Percentiles rank a stretch among this genome's conserved stretches.
phyloP scores from a whole-genome alignment of 108 stramenopile species.

The Skeletonema marinoi region DNA sequence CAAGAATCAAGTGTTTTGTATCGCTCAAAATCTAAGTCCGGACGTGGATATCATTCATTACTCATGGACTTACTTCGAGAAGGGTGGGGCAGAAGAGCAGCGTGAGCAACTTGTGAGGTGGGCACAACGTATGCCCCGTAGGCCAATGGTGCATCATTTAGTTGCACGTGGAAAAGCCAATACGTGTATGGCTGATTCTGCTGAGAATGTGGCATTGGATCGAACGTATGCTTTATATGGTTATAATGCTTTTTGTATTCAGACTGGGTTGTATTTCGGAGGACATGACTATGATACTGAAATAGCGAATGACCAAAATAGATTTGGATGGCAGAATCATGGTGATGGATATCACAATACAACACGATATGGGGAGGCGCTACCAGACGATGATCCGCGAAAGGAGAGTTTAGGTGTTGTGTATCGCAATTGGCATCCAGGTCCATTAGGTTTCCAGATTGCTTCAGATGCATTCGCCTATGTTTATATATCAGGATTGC shows the following conservation, averaged over 20 bases:
- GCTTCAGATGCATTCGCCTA: slow-evolving; percentile 59
- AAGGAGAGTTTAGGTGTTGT: slow-evolving; percentile 51
- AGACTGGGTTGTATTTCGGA: slow-evolving; percentile 51
- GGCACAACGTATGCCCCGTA: slow-evolving; percentile 39
- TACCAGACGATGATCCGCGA: slow-evolving; percentile 42
- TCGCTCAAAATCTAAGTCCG: slow-evolving; percentile 39
- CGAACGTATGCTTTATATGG: slow-evolving; percentile 46
- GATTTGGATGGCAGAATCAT: slow-evolving; percentile 46
- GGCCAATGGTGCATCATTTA: slow-evolving; percentile 54
- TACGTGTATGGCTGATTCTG: slow-evolving; percentile 36
- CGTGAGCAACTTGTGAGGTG: slow-evolving; percentile 47
- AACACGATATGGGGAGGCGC: slow-evolving; percentile 51
- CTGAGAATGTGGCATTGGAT: slow-evolving; percentile 31
- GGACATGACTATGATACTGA: slow-evolving; percentile 50
- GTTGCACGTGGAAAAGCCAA: slow-evolving; percentile 40
- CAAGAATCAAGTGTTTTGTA: slow-evolving; percentile 57
- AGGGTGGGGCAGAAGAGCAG: slow-evolving; percentile 25
- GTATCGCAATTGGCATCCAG: slow-evolving; percentile 62
- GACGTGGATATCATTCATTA: background rate
- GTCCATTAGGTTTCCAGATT: slow-evolving; percentile 59
- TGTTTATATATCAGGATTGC: slow-evolving; percentile 38
- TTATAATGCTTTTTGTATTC: slow-evolving; percentile 56
- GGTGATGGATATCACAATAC: slow-evolving; percentile 65
- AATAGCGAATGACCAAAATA: slow-evolving; percentile 25
- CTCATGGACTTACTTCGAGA: slow-evolving; percentile 57